phyloP scores from a whole-genome alignment of 345 rosid genomes.

The Acer negundo region DNA sequence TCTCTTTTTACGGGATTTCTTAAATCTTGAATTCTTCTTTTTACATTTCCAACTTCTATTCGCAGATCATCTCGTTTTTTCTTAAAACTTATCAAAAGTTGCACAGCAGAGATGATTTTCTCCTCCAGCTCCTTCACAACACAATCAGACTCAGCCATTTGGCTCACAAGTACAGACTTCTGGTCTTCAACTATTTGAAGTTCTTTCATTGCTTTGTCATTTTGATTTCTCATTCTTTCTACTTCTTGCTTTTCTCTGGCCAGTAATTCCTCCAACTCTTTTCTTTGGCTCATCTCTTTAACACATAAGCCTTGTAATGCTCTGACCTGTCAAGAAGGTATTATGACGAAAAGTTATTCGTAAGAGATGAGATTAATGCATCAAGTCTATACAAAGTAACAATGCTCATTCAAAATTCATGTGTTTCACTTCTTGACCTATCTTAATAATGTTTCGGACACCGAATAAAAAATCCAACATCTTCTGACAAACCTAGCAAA shows the following conservation, averaged over 20 bases:
- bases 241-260: constrained; percentile 51
- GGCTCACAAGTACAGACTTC: constrained; percentile 50
- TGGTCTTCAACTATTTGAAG: constrained; percentile 53
- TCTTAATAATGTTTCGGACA: constrained; percentile 2
- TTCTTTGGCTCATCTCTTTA: constrained; percentile 67
- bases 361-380: constrained; percentile 3
- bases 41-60: constrained; percentile 53
- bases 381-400: neutral
- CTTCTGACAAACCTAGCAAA: neutral
- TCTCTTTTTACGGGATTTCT: constrained; percentile 42
- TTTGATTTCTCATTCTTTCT: constrained; percentile 50
- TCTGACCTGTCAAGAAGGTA: constrained; percentile 50
- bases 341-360: neutral
- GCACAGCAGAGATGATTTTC: constrained; percentile 80
- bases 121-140: constrained; percentile 63
- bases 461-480: neutral
- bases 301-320: constrained; percentile 61
- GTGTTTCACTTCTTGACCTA: neutral
- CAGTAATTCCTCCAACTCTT: constrained; percentile 56
- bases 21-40: constrained; percentile 43
- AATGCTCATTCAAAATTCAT: neutral
- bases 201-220: constrained; percentile 43
- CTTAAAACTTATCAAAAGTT: constrained; percentile 71
- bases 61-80: constrained; percentile 68
- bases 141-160: constrained; percentile 43